Evolutionary conservation across 768 basidiomycete genomes (phyloP), one percentile per base, ranked within the genome.

Genomic region (Cantharellus anzutake): DNA sequence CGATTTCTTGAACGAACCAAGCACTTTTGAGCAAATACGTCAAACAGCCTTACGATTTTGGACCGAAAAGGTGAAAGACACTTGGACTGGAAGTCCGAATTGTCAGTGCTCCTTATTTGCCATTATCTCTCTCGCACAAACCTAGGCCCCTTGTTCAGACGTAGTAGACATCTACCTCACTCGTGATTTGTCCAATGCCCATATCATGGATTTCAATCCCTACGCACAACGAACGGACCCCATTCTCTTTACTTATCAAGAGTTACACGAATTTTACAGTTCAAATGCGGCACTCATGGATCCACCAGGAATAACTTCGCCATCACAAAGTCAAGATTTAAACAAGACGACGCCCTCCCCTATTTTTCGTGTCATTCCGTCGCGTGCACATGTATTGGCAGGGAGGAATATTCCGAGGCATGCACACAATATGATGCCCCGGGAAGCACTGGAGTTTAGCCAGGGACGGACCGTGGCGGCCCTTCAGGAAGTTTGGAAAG

Each of bases 171-270:
- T 96, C 52, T 78, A 93, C 61, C 77, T 97, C 41, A 90, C 89
- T 2, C 82, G 89, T 38, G 82, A 91, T 68, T 74, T 89, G 41
- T 70, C 76, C 2, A 76, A 80, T 5, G 86, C 80, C 14, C 85
- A 91, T 70, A 74, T 98, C 64, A 68, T 98, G 66, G 94, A 97
- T 68, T 90, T 97, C 71, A 91, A 91, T 64, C 89, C 91, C 0
- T 96, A 84, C 66, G 78, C 83, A 5, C 78, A 81, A 3, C 81
- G 79, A 42, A 96, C 94, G n/a, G 92, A 97, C 65, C 69, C 90
- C 0, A 77, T 94, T 0, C 74, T 96, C 16, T 97, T 94, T 71
- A 78, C 78, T 1, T 97, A 89, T 67, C 77, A 83, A 52, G 84
- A 90, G 37, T 78, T 97, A 0, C 70, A 72, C 42, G 70, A 66